These are phyloP conservation scores for Glycine latifolia DNA, from an alignment of 306 rosid genomes.

Conservation along the genomic window DNA sequence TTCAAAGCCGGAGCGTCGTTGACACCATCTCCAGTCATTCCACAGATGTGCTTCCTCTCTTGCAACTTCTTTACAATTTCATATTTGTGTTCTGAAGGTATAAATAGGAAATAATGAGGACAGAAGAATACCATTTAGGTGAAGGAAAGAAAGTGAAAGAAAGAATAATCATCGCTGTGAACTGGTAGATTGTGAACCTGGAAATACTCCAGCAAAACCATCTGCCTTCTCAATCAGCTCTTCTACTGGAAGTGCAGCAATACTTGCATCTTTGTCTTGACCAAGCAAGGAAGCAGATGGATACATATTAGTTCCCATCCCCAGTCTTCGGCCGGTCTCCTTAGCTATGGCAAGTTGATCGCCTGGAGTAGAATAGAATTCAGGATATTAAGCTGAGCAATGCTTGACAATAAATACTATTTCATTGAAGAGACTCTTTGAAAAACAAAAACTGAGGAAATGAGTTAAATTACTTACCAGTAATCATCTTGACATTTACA, in stretches of 20 bases:
- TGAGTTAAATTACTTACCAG: slow-evolving; percentile 62
- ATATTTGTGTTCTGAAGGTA: slow-evolving; percentile 81
- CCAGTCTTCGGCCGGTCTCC: slow-evolving; percentile 98
- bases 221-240: slow-evolving; percentile 98
- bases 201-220: slow-evolving; percentile 99
- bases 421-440: background rate
- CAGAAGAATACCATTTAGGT: background rate
- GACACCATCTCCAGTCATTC: slow-evolving; percentile 99
- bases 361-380: slow-evolving; percentile 56
- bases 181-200: slow-evolving; percentile 62
- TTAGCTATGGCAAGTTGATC: slow-evolving; percentile 99
- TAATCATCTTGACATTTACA: slow-evolving; percentile 98
- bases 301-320: slow-evolving; percentile 99
- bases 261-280: slow-evolving; percentile 83
- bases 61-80: slow-evolving; percentile 97
- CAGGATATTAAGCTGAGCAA: slow-evolving; percentile 24
- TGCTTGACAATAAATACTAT: slow-evolving; percentile 17
- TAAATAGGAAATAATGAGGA: slow-evolving; percentile 25
- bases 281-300: slow-evolving; percentile 97
- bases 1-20: slow-evolving; percentile 99
- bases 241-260: slow-evolving; percentile 89
- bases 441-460: background rate
- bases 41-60: slow-evolving; percentile 96
- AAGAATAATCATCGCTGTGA: background rate
- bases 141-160: background rate